Base-by-base conservation (phyloP, 164 flowering plant species). In the Umbellularia californica region DNA sequence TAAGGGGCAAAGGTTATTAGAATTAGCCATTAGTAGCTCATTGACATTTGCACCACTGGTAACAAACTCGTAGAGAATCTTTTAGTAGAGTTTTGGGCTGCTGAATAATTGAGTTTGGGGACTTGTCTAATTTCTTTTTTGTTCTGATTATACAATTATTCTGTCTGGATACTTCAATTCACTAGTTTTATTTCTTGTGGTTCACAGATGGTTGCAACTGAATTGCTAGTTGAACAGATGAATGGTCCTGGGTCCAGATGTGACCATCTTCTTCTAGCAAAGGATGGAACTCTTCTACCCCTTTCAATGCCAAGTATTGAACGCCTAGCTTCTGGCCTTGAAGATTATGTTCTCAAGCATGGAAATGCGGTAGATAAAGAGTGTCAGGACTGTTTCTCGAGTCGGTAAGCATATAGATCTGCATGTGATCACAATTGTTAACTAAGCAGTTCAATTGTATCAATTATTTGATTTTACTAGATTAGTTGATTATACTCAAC, bases 291-390 rank as follows among this genome's bases (percentile, higher is more conserved):
- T 63, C 55, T 72, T 33, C 69, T 62, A 2, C 77, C 86, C 35
- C 64, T 70, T 72, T 63, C 83, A 69, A 73, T 81, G 28, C 79
- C 90, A 67, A 86, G 78, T 77, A 78, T 88, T 75, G 90, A 88
- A 71, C 78, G 82, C 23, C 79, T 94, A 70, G 80, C 82, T 66
- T 81, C 79, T 73, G 96, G 97, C 51, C 75, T 90, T 72, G 85
- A 86, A 77, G 92, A 89, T 67, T 87, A 86, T 83, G 86, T 92
- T 77, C 77, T 81, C 33, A 89, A 82, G 83, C 96, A 90, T 79
- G 86, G 90, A 77, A 84, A 88, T 78, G 67, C 65, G 70, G 69
- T 81, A 33, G 79, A 71, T 60, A 73, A 79, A 71, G 80, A 77
- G 65, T 90, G 94, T 75, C 70, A 75, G 63, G 66, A 82, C 70